Conservation (phyloP, 495 filamentous ascomycete genomes). For the Hyaloscypha hepaticicola region DNA sequence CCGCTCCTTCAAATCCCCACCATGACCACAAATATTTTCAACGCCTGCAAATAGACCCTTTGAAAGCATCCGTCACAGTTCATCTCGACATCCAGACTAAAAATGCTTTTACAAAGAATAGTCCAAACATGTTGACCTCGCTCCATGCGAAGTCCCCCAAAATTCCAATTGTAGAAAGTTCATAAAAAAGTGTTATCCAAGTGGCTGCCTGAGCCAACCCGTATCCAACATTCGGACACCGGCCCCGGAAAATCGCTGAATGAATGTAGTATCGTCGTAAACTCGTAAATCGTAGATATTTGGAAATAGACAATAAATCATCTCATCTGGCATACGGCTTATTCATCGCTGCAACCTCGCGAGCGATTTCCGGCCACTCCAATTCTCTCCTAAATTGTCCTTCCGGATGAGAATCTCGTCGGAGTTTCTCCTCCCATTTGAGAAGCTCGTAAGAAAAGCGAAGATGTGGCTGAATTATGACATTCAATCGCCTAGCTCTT, state of each 20-base stretch:
- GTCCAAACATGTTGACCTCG: neutral
- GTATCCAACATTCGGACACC: neutral
- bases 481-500: constrained; percentile 77
- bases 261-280: constrained; percentile 21
- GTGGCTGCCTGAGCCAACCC: neutral
- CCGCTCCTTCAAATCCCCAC: neutral
- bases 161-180: neutral
- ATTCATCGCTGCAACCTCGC: constrained; percentile 95
- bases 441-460: constrained; percentile 70
- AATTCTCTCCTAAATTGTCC: constrained; percentile 65
- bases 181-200: neutral
- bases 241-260: constrained; percentile 12
- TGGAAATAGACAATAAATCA: neutral
- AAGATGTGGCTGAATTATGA: constrained; percentile 63
- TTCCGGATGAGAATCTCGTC: constrained; percentile 36
- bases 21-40: neutral
- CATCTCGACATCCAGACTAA: neutral
- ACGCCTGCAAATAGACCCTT: constrained; percentile 6
- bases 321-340: constrained; percentile 69
- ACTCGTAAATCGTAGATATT: constrained; percentile 25
- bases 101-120: neutral
- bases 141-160: neutral
- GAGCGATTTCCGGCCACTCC: constrained; percentile 85
- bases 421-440: constrained; percentile 85
- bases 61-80: neutral